Conservation (phyloP, 768 basidiomycete species). For the Jaapia argillacea region DNA sequence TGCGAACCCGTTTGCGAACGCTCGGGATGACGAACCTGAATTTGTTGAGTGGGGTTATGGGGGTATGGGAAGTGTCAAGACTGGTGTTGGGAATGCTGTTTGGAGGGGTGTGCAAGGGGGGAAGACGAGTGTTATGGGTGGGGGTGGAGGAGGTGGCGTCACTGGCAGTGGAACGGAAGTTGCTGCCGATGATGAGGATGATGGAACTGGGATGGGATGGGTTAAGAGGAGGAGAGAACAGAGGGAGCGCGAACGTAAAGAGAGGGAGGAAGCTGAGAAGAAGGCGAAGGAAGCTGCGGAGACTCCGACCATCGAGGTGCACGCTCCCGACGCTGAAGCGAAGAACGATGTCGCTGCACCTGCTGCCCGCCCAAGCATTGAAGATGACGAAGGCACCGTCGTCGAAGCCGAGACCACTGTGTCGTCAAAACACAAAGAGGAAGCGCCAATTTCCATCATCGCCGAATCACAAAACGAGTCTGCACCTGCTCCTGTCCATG, state of each 20-base stretch:
- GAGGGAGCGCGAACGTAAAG: constrained; percentile 40
- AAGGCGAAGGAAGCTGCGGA: constrained; percentile 18
- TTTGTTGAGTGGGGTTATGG: constrained; percentile 94
- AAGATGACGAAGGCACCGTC: constrained; percentile 6
- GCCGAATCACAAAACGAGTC: too few species aligned
- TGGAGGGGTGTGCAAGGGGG: constrained; percentile 11
- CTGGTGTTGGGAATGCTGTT: constrained; percentile 12
- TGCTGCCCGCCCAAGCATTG: not conserved
- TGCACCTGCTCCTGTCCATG: too few species aligned
- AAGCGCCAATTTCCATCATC: too few species aligned
- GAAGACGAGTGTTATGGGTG: constrained; percentile 6
- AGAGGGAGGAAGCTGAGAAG: constrained; percentile 27
- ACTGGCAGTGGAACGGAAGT: constrained; percentile 1
- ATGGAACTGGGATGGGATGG: constrained; percentile 86
- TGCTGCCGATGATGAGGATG: constrained; percentile 49
- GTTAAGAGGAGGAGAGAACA: constrained; percentile 52
- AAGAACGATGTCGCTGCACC: constrained; percentile 1
- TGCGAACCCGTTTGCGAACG: constrained; percentile 55
- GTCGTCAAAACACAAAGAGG: constrained; percentile 3
- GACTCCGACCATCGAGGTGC: constrained; percentile 8
- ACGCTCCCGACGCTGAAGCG: constrained; percentile 1
- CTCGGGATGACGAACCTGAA: constrained; percentile 60
- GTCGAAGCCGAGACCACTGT: constrained; percentile 8
- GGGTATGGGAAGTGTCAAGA: constrained; percentile 58
- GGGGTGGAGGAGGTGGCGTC: not conserved